Conservation (phyloP, 1,284 basidiomycete genomes). For the Lignosus rhinocerotis region DNA sequence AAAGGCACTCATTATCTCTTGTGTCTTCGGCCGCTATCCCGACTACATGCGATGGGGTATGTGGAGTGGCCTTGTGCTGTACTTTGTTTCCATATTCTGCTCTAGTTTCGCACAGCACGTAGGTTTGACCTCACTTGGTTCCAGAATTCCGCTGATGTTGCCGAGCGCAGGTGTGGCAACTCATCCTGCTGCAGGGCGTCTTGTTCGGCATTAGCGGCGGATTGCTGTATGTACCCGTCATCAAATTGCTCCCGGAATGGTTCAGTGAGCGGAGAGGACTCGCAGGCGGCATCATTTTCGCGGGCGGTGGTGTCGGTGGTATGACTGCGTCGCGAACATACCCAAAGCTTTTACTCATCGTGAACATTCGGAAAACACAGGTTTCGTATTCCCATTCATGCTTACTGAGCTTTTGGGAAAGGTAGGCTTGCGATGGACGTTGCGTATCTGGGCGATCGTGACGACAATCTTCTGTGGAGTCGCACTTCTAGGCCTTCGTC, state of each 20-base stretch:
- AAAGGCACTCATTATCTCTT: slow-evolving; percentile 25
- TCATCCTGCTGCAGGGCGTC: slow-evolving; percentile 32
- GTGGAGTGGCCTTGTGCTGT: slow-evolving; percentile 26
- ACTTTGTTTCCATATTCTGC: slow-evolving; percentile 24
- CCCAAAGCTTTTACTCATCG: neutral
- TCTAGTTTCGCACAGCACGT: slow-evolving; percentile 31
- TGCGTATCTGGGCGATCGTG: slow-evolving; percentile 27
- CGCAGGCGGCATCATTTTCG: slow-evolving; percentile 33
- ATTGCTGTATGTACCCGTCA: slow-evolving; percentile 28
- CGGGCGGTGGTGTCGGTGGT: slow-evolving; percentile 32
- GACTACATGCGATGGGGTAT: slow-evolving; percentile 26
- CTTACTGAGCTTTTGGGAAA: slow-evolving; percentile 25
- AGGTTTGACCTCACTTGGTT: neutral
- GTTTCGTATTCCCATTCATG: slow-evolving; percentile 30
- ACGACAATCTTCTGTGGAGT: slow-evolving; percentile 23
- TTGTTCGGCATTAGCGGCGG: slow-evolving; percentile 29
- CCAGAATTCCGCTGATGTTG: neutral
- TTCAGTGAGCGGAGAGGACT: slow-evolving; percentile 29
- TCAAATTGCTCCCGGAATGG: slow-evolving; percentile 26
- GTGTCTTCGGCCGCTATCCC: slow-evolving; percentile 29
- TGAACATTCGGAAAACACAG: slow-evolving; percentile 4
- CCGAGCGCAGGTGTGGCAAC: slow-evolving; percentile 25
- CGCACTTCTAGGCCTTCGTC: slow-evolving; percentile 27
- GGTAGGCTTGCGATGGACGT: slow-evolving; percentile 31
- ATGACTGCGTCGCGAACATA: neutral